Conservation (phyloP, 768 basidiomycete species). For the Naganishia randhawae region DNA sequence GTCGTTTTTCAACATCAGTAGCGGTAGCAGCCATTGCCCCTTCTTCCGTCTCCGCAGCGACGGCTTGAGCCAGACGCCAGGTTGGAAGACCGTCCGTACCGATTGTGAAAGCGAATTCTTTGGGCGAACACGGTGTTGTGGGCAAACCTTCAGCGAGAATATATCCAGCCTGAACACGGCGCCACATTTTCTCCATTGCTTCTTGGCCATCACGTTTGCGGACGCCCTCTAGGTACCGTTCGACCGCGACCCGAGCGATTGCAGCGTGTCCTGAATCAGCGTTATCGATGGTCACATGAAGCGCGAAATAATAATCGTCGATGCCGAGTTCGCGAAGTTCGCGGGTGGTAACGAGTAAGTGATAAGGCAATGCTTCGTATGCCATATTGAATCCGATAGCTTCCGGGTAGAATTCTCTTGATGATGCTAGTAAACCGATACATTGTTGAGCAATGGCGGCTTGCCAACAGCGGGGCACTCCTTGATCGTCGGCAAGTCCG, state of each 20-base stretch:
- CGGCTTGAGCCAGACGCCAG: background rate
- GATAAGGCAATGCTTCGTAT: constrained; percentile 45
- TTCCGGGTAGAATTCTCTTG: constrained; percentile 41
- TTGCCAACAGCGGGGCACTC: constrained; percentile 41
- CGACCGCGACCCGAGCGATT: constrained; percentile 39
- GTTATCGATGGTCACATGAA: constrained; percentile 47
- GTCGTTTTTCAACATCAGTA: constrained; percentile 25
- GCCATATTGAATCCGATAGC: constrained; percentile 49
- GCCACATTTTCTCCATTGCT: constrained; percentile 31
- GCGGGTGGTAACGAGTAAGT: constrained; percentile 40
- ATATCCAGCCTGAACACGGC: constrained; percentile 39
- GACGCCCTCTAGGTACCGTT: constrained; percentile 38
- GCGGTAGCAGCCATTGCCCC: background rate
- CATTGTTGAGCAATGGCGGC: constrained; percentile 45
- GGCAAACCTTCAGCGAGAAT: constrained; percentile 41
- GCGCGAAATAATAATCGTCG: constrained; percentile 45
- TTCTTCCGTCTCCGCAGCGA: too few relatives aligned
- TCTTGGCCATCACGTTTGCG: constrained; percentile 33
- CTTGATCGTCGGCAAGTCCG: constrained; percentile 35
- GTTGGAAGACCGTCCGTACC: constrained; percentile 6
- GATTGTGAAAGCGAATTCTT: constrained; percentile 31
- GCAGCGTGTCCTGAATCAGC: constrained; percentile 44
- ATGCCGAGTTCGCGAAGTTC: constrained; percentile 43
- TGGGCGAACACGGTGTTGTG: constrained; percentile 38
- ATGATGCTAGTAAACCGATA: constrained; percentile 38